Percentiles rank a stretch among this genome's conserved stretches.
phyloP scores from a whole-genome alignment of 2,329 filamentous ascomycete genomes.

The Parascedosporium putredinis region DNA sequence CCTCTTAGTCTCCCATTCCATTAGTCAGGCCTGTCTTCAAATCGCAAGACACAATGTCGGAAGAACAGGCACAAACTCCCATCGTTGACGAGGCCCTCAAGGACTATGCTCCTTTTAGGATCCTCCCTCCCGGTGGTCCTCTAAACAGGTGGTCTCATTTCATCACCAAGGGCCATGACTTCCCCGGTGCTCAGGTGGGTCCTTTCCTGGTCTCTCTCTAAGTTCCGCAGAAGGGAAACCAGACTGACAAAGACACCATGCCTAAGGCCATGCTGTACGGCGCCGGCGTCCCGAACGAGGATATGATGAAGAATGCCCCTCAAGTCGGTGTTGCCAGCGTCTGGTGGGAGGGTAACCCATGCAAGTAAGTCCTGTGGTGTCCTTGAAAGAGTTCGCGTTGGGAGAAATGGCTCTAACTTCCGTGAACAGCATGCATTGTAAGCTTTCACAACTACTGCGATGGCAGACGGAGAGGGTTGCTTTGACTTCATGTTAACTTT shows the following conservation, averaged over 20 bases:
- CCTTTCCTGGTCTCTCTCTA: neutral
- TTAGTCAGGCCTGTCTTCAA: neutral
- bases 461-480: too few relatives aligned
- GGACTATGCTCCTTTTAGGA: conserved; percentile 44
- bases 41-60: conserved; percentile 2
- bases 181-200: conserved; percentile 73
- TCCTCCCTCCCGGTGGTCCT: conserved; percentile 38
- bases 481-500: neutral
- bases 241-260: too few relatives aligned
- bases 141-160: conserved; percentile 81
- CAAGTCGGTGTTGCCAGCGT: conserved; percentile 87
- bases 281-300: conserved; percentile 71
- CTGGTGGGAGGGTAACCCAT: conserved; percentile 97
- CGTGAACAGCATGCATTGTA: neutral
- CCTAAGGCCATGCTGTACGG: conserved; percentile 88
- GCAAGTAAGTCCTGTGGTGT: conserved; percentile 64
- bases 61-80: neutral
- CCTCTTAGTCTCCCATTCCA: neutral
- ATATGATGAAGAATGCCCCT: conserved; percentile 81
- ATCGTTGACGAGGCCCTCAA: neutral
- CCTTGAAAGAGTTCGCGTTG: neutral
- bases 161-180: conserved; percentile 78
- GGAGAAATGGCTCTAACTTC: neutral
- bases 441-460: too few relatives aligned
- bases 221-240: too few relatives aligned